Conservation (phyloP, 1,284 basidiomycete species). For the Papiliotrema fonsecae region DNA sequence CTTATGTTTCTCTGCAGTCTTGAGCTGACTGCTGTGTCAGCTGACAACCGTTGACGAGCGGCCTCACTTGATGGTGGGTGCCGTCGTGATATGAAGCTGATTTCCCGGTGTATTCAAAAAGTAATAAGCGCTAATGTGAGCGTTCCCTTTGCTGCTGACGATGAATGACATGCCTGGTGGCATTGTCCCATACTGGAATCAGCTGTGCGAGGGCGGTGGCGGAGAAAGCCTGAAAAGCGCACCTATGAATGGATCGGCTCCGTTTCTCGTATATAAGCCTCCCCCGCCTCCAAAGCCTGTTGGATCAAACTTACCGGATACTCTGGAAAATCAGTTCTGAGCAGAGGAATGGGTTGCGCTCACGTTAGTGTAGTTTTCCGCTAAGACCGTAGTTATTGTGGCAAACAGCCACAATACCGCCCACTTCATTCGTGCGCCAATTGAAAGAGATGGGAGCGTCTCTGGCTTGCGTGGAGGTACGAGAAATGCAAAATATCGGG, state of each 20-base stretch:
- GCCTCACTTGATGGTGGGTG: slow-evolving; percentile 11
- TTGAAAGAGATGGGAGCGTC: too few species aligned
- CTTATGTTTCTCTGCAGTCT: slow-evolving; percentile 1
- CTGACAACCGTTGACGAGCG: not conserved
- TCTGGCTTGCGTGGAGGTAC: too few species aligned
- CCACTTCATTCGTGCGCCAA: too few species aligned
- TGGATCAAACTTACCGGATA: not conserved
- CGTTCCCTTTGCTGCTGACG: not conserved
- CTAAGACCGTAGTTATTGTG: too few species aligned
- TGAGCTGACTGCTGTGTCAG: slow-evolving; percentile 6
- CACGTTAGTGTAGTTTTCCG: not conserved
- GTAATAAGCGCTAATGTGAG: slow-evolving; percentile 7
- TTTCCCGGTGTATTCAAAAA: slow-evolving; percentile 13
- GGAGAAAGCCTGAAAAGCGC: not conserved
- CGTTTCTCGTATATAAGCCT: not conserved
- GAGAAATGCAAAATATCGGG: too few species aligned
- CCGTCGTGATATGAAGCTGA: slow-evolving; percentile 10
- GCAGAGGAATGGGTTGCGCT: not conserved
- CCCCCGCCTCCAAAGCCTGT: not conserved
- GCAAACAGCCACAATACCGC: too few species aligned
- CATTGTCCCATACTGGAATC: slow-evolving; percentile 2
- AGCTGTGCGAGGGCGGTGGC: not conserved
- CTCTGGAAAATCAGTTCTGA: not conserved
- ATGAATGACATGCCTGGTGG: not conserved
- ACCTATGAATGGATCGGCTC: slow-evolving; percentile 4